phyloP scores from a whole-genome alignment of 768 basidiomycete species.

The Russula lepida region DNA sequence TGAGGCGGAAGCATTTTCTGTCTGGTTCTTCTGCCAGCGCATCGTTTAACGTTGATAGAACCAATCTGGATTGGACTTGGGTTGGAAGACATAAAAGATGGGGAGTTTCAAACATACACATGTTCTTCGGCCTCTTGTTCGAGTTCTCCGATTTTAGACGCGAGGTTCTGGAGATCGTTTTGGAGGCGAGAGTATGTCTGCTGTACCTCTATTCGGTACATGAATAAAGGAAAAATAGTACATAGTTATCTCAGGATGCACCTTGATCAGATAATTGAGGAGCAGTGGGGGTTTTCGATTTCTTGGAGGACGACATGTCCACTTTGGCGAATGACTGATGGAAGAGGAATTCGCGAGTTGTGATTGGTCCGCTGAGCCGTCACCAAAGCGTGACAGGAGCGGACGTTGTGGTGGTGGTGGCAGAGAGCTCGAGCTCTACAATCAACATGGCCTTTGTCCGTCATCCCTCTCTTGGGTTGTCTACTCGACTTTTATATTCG shows the following conservation, averaged over 20 bases:
- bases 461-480: constrained; percentile 44
- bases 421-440: constrained; percentile 34
- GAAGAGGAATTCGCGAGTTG: constrained; percentile 24
- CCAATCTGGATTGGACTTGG: constrained; percentile 50
- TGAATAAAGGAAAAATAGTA: background rate
- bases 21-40: constrained; percentile 73
- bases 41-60: constrained; percentile 80
- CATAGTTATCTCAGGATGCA: constrained; percentile 31
- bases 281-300: constrained; percentile 44
- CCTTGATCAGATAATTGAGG: constrained; percentile 66
- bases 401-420: constrained; percentile 21
- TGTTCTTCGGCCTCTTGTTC: constrained; percentile 97
- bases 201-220: constrained; percentile 65
- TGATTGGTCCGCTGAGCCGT: constrained; percentile 39
- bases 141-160: constrained; percentile 91
- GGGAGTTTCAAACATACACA: constrained; percentile 44
- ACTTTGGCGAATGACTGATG: background rate
- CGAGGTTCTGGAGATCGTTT: constrained; percentile 84
- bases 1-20: constrained; percentile 92
- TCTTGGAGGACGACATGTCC: constrained; percentile 50
- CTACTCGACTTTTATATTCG: constrained; percentile 35
- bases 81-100: background rate
- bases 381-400: constrained; percentile 4
- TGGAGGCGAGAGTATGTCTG: constrained; percentile 74
- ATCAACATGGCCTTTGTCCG: constrained; percentile 51